phyloP scores from a whole-genome alignment of 2,329 filamentous ascomycete species.

The Alternaria burnsii region DNA sequence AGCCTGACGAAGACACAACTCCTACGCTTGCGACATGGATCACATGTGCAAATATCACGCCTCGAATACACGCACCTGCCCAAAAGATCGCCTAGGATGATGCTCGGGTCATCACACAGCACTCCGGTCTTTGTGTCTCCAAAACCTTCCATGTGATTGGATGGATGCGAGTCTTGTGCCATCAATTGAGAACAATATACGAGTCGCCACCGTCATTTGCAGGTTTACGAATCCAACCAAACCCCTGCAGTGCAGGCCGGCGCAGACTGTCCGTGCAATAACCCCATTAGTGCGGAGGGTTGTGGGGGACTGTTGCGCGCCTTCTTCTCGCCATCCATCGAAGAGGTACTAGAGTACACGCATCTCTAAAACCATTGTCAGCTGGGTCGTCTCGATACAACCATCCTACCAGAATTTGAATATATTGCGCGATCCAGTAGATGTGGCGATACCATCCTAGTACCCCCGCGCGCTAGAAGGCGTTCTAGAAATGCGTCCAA shows the following conservation, averaged over 20 bases:
- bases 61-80: constrained; percentile 2
- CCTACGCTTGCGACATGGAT: neutral
- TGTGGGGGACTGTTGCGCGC: neutral
- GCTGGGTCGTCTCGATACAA: neutral
- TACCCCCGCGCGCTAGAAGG: constrained; percentile 7
- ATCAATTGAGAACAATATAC: neutral
- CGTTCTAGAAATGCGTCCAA: constrained; percentile 27
- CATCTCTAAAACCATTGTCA: neutral
- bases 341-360: neutral
- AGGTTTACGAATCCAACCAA: neutral
- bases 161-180: neutral
- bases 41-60: neutral
- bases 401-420: neutral
- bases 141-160: neutral
- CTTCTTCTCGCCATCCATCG: neutral
- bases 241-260: neutral
- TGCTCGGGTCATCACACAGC: neutral
- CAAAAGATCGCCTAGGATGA: neutral
- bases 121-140: neutral
- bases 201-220: neutral
- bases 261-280: constrained; percentile 1
- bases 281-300: neutral
- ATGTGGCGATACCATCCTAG: neutral
- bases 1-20: neutral
- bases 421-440: neutral